Evolutionary conservation across 78 protist species (phyloP).

Genomic region (Chrysochromulina tobinii): DNA sequence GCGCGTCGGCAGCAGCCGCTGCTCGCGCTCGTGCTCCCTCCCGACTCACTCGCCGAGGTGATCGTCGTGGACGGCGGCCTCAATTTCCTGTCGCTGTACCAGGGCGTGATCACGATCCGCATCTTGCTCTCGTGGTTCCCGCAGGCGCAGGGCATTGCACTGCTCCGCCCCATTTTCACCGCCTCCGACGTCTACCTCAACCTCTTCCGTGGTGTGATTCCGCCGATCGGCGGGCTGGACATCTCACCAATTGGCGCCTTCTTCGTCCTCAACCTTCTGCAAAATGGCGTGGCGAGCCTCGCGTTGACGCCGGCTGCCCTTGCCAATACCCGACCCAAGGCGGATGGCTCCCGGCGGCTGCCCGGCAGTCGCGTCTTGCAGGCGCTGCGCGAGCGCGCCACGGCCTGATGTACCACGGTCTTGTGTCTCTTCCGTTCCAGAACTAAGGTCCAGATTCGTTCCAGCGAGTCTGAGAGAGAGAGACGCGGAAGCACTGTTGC

Average conservation of each 20-base stretch:
- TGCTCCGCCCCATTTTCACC: not conserved
- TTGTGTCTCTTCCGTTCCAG: too few relatives aligned
- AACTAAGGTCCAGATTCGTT: too few relatives aligned
- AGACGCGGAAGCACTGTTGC: too few relatives aligned
- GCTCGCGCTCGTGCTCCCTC: not conserved
- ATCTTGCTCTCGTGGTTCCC: slow-evolving; percentile 14
- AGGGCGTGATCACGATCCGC: not conserved
- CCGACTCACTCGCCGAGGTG: not conserved
- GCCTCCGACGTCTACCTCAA: slow-evolving; percentile 13
- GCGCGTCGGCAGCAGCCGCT: not conserved
- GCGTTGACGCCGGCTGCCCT: not conserved
- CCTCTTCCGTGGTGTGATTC: slow-evolving; percentile 7
- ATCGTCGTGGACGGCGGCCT: not conserved
- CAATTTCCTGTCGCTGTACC: not conserved
- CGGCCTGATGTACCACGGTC: too few relatives aligned
- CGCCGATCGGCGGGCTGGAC: not conserved
- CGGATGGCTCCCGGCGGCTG: too few relatives aligned
- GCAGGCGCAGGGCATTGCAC: not conserved
- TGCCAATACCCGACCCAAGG: too few relatives aligned
- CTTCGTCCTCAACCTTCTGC: not conserved
- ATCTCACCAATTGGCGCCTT: not conserved
- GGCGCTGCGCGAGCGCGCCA: too few relatives aligned
- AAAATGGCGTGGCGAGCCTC: not conserved
- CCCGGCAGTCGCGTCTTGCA: too few relatives aligned
- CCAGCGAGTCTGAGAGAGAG: too few relatives aligned